Base-by-base conservation (phyloP, 257 asterid genomes). In the Solanum etuberosum region DNA sequence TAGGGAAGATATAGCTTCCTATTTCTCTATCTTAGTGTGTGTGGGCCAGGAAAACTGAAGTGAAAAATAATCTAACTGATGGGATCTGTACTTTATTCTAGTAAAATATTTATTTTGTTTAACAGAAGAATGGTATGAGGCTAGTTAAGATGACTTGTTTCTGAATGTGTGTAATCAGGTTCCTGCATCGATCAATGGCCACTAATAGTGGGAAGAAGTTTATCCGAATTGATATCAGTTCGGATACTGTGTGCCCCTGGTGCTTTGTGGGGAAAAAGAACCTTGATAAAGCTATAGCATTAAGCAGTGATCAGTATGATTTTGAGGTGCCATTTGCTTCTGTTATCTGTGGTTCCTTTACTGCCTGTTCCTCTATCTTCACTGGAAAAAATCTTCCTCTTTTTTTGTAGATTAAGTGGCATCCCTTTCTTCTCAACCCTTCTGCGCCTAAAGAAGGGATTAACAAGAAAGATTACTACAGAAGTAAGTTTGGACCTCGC, bases 191-290 rank as follows among this genome's bases (percentile, higher is more conserved):
- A 86, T 89, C 95, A 40, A 89, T 88, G 88, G 91, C 93, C 83
- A 87, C 57, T 87, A 90, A 85, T 91, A 88, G 83, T 10, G 93
- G 83, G 1, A 96, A 93, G 93, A 96, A 92, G 90, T 91, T 91
- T 80, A 84, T 96, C 81, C 91, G 76, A 67, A 91, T 96, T 71
- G 99, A 96, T 85, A 87, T 93, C 43, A 92, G 92, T 37, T 85
- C 93, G 25, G 99, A 96, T 88, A 94, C 93, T 2, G 98, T 96
- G 43, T 96, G 99, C 84, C 99, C 99, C 9, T 96, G 99, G 99
- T 96, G 99, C 87, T 96, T 88, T 89, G 97, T 96, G 85, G 99
- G 98, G 48, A 95, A 96, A 87, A 93, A 84, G 90, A 93, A 94
- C 91, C 92, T 96, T 57, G 98, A 96, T 87, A 93, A 91, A 89